phyloP scores from a whole-genome alignment of 768 basidiomycete genomes.

The Amanita polypyramis region DNA sequence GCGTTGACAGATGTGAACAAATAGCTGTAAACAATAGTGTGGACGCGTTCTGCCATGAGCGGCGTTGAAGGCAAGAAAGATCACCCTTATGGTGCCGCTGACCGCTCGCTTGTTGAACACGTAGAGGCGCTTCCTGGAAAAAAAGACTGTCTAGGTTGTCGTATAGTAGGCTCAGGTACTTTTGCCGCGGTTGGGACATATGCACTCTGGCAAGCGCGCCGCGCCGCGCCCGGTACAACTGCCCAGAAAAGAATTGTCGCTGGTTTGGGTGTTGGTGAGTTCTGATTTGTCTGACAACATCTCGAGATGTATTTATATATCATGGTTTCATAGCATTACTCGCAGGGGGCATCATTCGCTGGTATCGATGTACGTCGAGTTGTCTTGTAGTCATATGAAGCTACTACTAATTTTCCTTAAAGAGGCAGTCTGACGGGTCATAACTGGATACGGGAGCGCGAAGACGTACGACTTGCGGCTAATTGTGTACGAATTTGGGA shows the following conservation, averaged over 20 bases:
- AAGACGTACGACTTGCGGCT: not conserved
- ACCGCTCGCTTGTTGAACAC: slow-evolving; percentile 2
- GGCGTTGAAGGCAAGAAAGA: not conserved
- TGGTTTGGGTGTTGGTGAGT: slow-evolving; percentile 51
- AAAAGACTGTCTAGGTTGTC: slow-evolving; percentile 48
- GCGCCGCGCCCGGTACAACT: slow-evolving; percentile 48
- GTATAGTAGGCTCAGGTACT: slow-evolving; percentile 54
- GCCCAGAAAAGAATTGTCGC: slow-evolving; percentile 53
- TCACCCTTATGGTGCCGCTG: not conserved
- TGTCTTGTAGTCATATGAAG: not conserved
- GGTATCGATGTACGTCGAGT: slow-evolving; percentile 19
- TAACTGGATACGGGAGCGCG: too few relatives aligned
- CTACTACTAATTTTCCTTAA: too few relatives aligned
- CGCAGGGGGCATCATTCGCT: slow-evolving; percentile 28
- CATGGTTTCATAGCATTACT: slow-evolving; percentile 20
- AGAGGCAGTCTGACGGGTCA: too few relatives aligned
- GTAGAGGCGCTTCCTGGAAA: not conserved
- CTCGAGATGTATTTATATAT: not conserved
- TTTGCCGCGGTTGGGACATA: slow-evolving; percentile 57
- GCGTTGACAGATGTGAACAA: too few relatives aligned
- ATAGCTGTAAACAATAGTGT: too few relatives aligned
- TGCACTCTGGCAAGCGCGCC: slow-evolving; percentile 55
- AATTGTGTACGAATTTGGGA: slow-evolving; percentile 65
- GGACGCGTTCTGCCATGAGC: not conserved
- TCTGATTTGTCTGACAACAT: not conserved